Conservation (phyloP, 2,329 filamentous ascomycete genomes). For the Colletotrichum sojae region DNA sequence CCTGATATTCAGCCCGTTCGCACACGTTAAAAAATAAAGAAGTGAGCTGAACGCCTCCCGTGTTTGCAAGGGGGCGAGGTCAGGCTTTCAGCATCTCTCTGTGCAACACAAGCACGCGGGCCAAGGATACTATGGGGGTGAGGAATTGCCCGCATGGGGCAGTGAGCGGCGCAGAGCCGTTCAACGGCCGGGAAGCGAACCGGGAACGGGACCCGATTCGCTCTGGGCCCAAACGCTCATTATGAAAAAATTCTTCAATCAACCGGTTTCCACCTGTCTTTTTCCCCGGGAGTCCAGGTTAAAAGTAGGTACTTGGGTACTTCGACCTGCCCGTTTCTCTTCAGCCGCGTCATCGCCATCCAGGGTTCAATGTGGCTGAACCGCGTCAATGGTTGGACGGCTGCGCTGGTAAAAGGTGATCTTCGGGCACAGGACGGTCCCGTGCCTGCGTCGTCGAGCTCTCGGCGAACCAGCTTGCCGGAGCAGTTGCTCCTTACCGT, state of each 20-base stretch:
- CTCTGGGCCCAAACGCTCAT: constrained; percentile 4
- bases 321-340: neutral
- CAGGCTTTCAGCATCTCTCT: neutral
- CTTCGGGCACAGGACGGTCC: neutral
- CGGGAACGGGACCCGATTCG: constrained; percentile 15
- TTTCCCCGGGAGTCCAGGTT: neutral
- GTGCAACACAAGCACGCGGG: neutral
- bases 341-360: constrained; percentile 24
- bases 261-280: too few relatives aligned
- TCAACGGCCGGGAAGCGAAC: neutral
- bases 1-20: too few relatives aligned
- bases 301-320: neutral
- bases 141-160: neutral
- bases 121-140: constrained; percentile 6
- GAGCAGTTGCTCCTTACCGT: constrained; percentile 20
- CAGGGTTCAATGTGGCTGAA: constrained; percentile 1
- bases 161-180: neutral
- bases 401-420: constrained; percentile 7
- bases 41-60: neutral
- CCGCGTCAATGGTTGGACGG: neutral
- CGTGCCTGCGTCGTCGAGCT: neutral
- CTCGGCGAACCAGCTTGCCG: neutral
- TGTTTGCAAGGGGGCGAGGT: too few relatives aligned
- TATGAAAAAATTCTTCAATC: constrained; percentile 8
- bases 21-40: neutral